Evolutionary conservation across 305 asterid genomes (phyloP).

Genomic region (Plantago coronopus): DNA sequence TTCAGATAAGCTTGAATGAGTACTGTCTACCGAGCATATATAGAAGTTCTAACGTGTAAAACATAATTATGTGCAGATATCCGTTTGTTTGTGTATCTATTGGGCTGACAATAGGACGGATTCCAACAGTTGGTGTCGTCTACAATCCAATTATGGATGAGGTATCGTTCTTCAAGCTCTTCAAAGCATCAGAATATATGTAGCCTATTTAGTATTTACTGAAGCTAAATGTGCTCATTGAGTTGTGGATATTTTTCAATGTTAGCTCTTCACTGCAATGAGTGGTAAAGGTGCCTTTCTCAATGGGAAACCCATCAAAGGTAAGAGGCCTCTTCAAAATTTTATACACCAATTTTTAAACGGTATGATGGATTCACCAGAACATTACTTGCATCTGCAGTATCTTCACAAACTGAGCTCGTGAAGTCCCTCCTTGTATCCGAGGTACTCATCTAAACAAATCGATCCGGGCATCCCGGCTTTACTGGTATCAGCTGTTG

Average conservation of each 20-base stretch:
- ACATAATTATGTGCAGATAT: constrained; percentile 46
- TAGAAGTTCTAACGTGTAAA: constrained; percentile 7
- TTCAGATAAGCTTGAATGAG: too few relatives aligned
- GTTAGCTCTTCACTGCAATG: constrained; percentile 79
- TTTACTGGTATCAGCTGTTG: too few relatives aligned
- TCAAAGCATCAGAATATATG: too few relatives aligned
- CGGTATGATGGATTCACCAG: too few relatives aligned
- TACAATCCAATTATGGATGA: constrained; percentile 93
- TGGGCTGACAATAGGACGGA: constrained; percentile 73
- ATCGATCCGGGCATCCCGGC: neutral
- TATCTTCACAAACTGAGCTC: constrained; percentile 85
- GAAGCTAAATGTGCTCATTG: too few relatives aligned
- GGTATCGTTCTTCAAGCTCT: constrained; percentile 40
- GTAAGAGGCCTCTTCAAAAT: constrained; percentile 31
- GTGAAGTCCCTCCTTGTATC: constrained; percentile 64
- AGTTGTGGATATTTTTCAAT: neutral
- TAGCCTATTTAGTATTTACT: too few relatives aligned
- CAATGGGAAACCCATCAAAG: constrained; percentile 83
- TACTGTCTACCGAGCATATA: too few relatives aligned
- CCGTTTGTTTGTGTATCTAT: constrained; percentile 95
- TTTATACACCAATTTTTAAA: neutral
- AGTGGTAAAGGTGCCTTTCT: constrained; percentile 81
- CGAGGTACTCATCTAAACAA: constrained; percentile 51
- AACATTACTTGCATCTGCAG: constrained; percentile 37
- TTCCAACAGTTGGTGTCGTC: constrained; percentile 84